Base-by-base conservation (phyloP, 257 asterid genomes). In the Solanum pennellii region DNA sequence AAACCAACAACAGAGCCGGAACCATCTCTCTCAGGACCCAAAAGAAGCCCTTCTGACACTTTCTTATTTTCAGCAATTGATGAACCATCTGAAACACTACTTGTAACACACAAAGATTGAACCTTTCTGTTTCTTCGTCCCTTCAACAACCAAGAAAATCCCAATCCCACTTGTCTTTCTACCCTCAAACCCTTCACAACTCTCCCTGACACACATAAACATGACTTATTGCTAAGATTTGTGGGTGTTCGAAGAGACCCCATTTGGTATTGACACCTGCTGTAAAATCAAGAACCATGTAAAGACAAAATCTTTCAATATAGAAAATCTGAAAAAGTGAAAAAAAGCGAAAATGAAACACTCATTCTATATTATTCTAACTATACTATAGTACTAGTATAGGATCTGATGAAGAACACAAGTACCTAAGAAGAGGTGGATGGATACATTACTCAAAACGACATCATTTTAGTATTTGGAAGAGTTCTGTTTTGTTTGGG, bases 1-100 rank as follows among this genome's bases (percentile, higher is more conserved):
- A 94, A 94, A 62, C 93, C 98, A 91, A 92, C 91, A 90, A 95
- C 89, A 75, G 97, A 84, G 87, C 94, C 98, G 86, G 93, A 86
- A 35, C 35, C 86, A 89, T 94, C 95, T 72, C 90, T 92, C 91
- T 95, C 93, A 10, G 91, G 49, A 13, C 94, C 96, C 88, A 94
- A 76, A 13, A 93, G 79, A 62, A 87, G 79, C 59, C 93, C 93
- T 71, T 86, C 83, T 82, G 21, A 74, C 74, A 60, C n/a, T 29
- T 66, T 85, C 88, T 47, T 39, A 74, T 72, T 87, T 15, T 37
- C 23, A 2, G 85, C 42, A 33, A 71, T 33, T 71, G 88, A 88
- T 75, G 90, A 86, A 44, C 65, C 88, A 66, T 91, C 94, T 84
- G 52, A 87, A 4, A 88, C 85, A 66, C 87, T 83, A 39, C 93